Evolutionary conservation across 2,329 filamentous ascomycete genomes (phyloP).

Genomic region (Aspergillus unguis): DNA sequence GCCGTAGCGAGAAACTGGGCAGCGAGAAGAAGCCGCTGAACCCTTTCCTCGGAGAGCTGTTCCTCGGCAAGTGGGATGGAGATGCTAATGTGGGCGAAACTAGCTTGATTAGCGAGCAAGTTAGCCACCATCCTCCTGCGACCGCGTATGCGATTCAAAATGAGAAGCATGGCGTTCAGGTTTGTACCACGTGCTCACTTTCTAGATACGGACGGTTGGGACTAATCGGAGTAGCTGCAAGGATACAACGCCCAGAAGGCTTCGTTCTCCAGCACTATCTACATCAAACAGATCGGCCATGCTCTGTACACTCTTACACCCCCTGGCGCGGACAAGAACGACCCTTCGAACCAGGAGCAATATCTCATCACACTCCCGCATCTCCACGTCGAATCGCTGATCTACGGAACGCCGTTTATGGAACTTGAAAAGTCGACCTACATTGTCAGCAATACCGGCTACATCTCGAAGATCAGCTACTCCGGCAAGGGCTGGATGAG

Average conservation of each 20-base stretch:
- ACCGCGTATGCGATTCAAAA: conserved; percentile 95
- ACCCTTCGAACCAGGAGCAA: conserved; percentile 52
- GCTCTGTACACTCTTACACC: conserved; percentile 68
- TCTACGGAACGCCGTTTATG: conserved; percentile 71
- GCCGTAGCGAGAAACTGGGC: conserved; percentile 72
- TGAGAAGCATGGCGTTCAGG: conserved; percentile 69
- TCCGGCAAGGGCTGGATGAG: conserved; percentile 90
- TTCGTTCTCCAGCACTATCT: conserved; percentile 88
- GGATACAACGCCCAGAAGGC: conserved; percentile 97
- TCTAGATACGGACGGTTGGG: neutral
- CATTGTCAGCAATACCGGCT: conserved; percentile 83
- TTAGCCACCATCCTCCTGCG: conserved; percentile 87
- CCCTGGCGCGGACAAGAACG: conserved; percentile 51
- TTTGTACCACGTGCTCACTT: conserved; percentile 40
- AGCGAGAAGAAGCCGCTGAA: conserved; percentile 98
- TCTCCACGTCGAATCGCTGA: conserved; percentile 89
- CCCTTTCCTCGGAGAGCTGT: conserved; percentile 92
- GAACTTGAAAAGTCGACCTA: conserved; percentile 82
- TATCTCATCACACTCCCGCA: conserved; percentile 90
- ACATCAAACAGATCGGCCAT: conserved; percentile 92
- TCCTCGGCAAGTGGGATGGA: conserved; percentile 87
- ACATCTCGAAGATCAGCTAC: conserved; percentile 87
- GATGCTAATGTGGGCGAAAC: conserved; percentile 67
- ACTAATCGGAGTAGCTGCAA: conserved; percentile 45
- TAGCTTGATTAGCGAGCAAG: conserved; percentile 87